Conservation (phyloP, 169 alveolate genomes). For the Neospora caninum region DNA sequence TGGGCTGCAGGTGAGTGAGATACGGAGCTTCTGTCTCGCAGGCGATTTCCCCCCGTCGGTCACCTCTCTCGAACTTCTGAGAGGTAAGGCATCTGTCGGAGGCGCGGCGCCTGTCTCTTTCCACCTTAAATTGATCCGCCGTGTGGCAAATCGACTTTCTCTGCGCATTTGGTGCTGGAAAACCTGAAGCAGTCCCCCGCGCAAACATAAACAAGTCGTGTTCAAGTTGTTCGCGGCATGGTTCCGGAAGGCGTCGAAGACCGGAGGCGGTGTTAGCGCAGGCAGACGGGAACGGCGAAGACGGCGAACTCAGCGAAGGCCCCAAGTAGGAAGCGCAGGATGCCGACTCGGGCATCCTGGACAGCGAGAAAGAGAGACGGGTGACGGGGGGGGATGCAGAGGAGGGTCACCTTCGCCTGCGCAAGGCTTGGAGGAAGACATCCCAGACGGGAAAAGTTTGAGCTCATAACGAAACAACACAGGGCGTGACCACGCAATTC, state of each 20-base stretch:
- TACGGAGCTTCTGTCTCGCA: not conserved
- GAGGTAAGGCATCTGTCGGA: no score
- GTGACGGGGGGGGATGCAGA: no score
- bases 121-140: no score
- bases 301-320: not conserved
- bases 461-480: no score
- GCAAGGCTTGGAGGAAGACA: no score
- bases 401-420: no score
- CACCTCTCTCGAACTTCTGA: not conserved
- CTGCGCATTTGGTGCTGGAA: not conserved
- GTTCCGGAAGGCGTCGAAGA: not conserved
- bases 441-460: no score
- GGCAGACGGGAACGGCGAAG: not conserved
- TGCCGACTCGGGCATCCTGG: constrained; percentile 3
- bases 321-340: not conserved
- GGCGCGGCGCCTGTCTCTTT: no score
- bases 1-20: not conserved
- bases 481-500: no score
- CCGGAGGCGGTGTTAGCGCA: not conserved
- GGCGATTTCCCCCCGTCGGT: no score
- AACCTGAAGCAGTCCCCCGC: not conserved
- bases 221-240: not conserved
- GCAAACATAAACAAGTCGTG: not conserved
- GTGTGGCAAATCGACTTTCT: no score
- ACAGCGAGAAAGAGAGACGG: not conserved